Evolutionary conservation across 202 grass and related monocot species (phyloP).

Genomic region (Elaeis oleifera): DNA sequence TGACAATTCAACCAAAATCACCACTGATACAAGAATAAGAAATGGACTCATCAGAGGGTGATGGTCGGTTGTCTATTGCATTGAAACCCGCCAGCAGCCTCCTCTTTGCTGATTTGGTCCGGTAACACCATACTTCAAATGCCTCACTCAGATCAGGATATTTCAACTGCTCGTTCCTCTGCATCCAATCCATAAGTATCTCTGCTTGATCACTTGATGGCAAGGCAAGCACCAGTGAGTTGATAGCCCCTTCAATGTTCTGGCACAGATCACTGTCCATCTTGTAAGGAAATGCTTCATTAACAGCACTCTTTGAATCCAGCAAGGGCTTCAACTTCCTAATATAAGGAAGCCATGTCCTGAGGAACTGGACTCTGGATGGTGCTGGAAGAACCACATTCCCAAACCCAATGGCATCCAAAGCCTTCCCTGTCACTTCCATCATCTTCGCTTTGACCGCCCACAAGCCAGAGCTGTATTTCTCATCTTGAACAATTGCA

Average conservation of each 20-base stretch:
- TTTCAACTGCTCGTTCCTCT: conserved; percentile 47
- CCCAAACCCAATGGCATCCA: conserved; percentile 87
- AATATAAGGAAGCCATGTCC: conserved; percentile 79
- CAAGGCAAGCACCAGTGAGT: conserved; percentile 63
- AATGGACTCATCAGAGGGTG: conserved; percentile 32
- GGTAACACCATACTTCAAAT: conserved; percentile 93
- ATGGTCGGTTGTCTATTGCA: conserved; percentile 41
- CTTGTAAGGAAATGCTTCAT: conserved; percentile 35
- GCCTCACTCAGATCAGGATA: conserved; percentile 96
- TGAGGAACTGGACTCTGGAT: conserved; percentile 56
- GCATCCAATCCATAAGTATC: conserved; percentile 77
- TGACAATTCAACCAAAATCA: conserved; percentile 31
- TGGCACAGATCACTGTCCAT: conserved; percentile 47
- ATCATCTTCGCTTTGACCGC: conserved; percentile 59
- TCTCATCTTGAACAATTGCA: conserved; percentile 44
- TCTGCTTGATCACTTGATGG: conserved; percentile 78
- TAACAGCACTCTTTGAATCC: conserved; percentile 43
- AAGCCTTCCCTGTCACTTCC: conserved; percentile 68
- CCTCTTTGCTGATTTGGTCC: conserved; percentile 77
- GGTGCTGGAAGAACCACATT: conserved; percentile 56
- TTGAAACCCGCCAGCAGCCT: conserved; percentile 40
- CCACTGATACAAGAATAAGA: conserved; percentile 10
- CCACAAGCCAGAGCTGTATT: conserved; percentile 52
- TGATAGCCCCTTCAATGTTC: conserved; percentile 78
- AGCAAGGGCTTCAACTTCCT: conserved; percentile 51